Evolutionary conservation across 805 yeast genomes (phyloP).

Genomic region (Clavispora vitiphila): DNA sequence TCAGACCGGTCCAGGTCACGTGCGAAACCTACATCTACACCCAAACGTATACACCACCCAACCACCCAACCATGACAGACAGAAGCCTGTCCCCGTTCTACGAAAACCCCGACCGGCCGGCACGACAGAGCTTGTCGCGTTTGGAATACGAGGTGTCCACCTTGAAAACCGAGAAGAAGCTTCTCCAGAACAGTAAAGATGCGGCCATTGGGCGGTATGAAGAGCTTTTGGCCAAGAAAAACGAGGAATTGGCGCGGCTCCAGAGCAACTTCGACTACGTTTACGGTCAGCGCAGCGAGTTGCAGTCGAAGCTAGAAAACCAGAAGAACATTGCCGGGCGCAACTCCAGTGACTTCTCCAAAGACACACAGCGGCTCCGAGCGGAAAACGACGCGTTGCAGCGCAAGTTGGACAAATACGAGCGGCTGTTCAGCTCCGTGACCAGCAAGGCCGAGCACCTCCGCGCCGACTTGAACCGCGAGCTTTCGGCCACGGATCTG

Average conservation of each 20-base stretch:
- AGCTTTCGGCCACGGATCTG: conserved; percentile 31
- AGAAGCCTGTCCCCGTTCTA: conserved; percentile 16
- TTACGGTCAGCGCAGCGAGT: conserved; percentile 28
- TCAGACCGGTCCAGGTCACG: not conserved
- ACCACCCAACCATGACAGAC: conserved; percentile 7
- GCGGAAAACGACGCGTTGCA: conserved; percentile 14
- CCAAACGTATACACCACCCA: too few relatives aligned
- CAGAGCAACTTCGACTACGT: conserved; percentile 34
- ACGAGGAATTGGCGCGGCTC: conserved; percentile 26
- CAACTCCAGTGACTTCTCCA: conserved; percentile 15
- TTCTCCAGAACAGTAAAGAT: conserved; percentile 25
- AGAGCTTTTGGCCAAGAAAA: conserved; percentile 24
- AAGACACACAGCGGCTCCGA: conserved; percentile 16
- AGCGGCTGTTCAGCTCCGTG: conserved; percentile 18
- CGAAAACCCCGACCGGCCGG: conserved; percentile 10
- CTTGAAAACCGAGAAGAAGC: conserved; percentile 29
- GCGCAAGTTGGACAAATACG: conserved; percentile 14
- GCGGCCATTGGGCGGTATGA: conserved; percentile 19
- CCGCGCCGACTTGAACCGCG: conserved; percentile 29
- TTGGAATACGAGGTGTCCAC: conserved; percentile 31
- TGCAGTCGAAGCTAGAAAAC: conserved; percentile 28
- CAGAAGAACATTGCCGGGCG: conserved; percentile 22
- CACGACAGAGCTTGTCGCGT: conserved; percentile 11
- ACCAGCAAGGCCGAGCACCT: conserved; percentile 29
- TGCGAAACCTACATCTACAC: too few relatives aligned